Percentiles rank a stretch among this genome's conserved stretches.
These are phyloP conservation scores for Brassica rapa DNA, from an alignment of 345 rosid species.

Conservation along the genomic window DNA sequence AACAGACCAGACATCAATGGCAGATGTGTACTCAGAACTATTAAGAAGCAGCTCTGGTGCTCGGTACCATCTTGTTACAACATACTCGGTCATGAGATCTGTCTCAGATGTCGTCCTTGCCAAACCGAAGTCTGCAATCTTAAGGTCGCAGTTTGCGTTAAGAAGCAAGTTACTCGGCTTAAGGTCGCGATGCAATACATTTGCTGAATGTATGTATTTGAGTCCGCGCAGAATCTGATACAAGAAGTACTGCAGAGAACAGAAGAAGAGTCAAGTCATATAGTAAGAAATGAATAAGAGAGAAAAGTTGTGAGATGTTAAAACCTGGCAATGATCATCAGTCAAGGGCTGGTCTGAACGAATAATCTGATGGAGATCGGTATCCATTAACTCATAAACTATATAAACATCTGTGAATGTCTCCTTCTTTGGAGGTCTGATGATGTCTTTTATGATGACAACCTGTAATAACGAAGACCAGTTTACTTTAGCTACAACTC, in stretches of 20 bases:
- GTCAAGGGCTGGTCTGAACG: constrained; percentile 53
- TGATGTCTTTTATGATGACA: constrained; percentile 52
- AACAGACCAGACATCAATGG: constrained; percentile 70
- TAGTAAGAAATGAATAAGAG: neutral
- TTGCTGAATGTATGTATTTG: constrained; percentile 60
- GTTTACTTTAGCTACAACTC: neutral
- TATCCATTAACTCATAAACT: constrained; percentile 60
- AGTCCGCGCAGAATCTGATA: constrained; percentile 65
- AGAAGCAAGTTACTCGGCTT: constrained; percentile 62
- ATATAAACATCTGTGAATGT: constrained; percentile 58
- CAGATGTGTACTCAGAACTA: constrained; percentile 59
- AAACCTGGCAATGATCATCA: constrained; percentile 65
- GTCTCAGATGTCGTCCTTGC: constrained; percentile 65
- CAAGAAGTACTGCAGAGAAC: constrained; percentile 53
- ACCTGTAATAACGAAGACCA: constrained; percentile 37
- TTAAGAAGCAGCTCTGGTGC: constrained; percentile 64
- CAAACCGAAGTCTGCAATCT: constrained; percentile 62
- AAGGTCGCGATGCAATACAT: constrained; percentile 61
- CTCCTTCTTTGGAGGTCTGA: constrained; percentile 56
- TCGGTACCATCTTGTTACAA: constrained; percentile 63
- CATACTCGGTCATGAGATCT: constrained; percentile 67
- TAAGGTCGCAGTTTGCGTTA: constrained; percentile 61
- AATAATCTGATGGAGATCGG: constrained; percentile 65
- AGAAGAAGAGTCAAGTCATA: neutral
- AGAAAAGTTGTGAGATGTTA: neutral